A percentile compares a stretch with the other conserved stretches of the same genome.
Evolutionary conservation across 352 stramenopile genomes (phyloP).

Genomic region (Pythium brachiatum): DNA sequence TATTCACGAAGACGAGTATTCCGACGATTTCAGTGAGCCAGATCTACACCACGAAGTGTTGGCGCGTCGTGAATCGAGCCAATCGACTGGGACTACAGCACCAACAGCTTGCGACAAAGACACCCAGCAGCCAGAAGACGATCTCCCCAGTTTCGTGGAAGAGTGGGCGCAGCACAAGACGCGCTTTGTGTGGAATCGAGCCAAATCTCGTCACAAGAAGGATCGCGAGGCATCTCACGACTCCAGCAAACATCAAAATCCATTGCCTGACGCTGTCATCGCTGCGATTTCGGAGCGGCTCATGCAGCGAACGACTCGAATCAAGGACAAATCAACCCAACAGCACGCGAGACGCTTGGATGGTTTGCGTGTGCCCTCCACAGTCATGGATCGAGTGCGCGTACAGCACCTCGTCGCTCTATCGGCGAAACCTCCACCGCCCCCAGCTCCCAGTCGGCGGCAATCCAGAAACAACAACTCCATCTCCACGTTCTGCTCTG

Average conservation of each 20-base stretch:
- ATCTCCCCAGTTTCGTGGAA: neutral
- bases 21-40: conserved; percentile 1
- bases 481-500: conserved; percentile 18
- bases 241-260: neutral
- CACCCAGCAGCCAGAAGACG: neutral
- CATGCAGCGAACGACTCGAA: neutral
- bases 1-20: conserved; percentile 5
- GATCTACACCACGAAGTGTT: neutral
- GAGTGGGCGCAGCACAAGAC: neutral
- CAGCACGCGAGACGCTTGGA: neutral
- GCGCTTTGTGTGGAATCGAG: neutral
- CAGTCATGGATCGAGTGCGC: conserved; percentile 2
- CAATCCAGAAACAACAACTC: neutral
- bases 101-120: neutral
- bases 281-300: neutral
- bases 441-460: no score
- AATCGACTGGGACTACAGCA: neutral
- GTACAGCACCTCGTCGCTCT: conserved; percentile 7
- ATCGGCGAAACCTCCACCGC: neutral
- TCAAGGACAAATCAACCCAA: neutral
- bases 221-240: neutral
- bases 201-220: neutral
- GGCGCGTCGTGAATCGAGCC: no score
- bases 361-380: neutral
- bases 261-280: neutral